phyloP scores from a whole-genome alignment of 352 stramenopile genomes.

The Phytophthora foliorum region DNA sequence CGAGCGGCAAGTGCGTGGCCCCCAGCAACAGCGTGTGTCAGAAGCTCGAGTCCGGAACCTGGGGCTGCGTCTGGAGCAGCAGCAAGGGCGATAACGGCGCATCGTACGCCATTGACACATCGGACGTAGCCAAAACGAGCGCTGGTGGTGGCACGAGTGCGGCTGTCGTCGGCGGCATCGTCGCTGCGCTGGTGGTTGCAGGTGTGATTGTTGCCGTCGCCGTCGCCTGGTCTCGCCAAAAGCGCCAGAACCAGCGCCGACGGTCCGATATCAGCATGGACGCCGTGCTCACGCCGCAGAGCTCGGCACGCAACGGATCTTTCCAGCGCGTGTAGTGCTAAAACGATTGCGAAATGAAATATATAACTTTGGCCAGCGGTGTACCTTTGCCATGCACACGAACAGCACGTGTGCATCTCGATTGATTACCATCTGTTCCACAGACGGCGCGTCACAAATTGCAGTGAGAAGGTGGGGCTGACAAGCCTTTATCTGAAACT shows the following conservation, averaged over 20 bases:
- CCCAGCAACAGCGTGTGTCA: slow-evolving; percentile 49
- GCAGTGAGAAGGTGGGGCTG: neutral
- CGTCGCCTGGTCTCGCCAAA: slow-evolving; percentile 22
- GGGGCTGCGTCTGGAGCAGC: slow-evolving; percentile 59
- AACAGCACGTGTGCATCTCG: neutral
- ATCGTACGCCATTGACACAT: slow-evolving; percentile 25
- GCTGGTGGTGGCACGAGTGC: neutral
- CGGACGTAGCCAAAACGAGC: neutral
- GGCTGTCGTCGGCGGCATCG: neutral
- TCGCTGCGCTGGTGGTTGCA: slow-evolving; percentile 7
- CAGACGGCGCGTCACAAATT: slow-evolving; percentile 22
- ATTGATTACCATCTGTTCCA: slow-evolving; percentile 11
- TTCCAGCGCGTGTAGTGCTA: slow-evolving; percentile 32
- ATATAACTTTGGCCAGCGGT: neutral
- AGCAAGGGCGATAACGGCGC: slow-evolving; percentile 5
- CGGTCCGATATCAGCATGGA: slow-evolving; percentile 1
- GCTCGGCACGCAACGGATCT: slow-evolving; percentile 3
- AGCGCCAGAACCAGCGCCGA: slow-evolving; percentile 8
- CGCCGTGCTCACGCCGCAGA: slow-evolving; percentile 15
- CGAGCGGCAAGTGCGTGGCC: slow-evolving; percentile 53
- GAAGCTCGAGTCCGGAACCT: slow-evolving; percentile 62
- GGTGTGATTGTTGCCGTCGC: slow-evolving; percentile 19
- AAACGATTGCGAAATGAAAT: neutral
- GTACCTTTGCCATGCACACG: neutral
- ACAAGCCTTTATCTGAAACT: neutral